These are phyloP conservation scores for Phyllostachys edulis DNA, from an alignment of 176 grass and related monocot species.

Conservation along the genomic window DNA sequence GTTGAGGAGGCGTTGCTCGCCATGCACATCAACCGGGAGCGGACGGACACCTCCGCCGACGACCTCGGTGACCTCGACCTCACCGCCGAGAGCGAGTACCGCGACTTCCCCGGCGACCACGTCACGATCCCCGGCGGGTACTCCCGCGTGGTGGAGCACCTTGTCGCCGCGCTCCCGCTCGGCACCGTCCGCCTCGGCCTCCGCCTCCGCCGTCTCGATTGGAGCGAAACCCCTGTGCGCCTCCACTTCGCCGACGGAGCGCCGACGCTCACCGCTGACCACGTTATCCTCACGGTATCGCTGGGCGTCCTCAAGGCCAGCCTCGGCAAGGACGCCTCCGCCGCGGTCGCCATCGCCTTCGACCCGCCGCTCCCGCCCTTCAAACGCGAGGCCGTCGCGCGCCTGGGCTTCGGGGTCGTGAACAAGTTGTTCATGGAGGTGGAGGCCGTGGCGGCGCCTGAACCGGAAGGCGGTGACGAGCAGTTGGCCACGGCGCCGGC, in stretches of 20 bases:
- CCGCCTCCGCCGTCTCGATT: conserved; percentile 55
- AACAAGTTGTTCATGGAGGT: conserved; percentile 84
- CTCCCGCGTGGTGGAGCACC: conserved; percentile 57
- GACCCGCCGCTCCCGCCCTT: conserved; percentile 67
- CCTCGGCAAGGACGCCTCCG: conserved; percentile 25
- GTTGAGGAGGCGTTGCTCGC: conserved; percentile 65
- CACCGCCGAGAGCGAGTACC: conserved; percentile 79
- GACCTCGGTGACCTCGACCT: conserved; percentile 70
- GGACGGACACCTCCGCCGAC: conserved; percentile 62
- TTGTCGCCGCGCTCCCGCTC: conserved; percentile 47
- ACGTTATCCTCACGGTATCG: conserved; percentile 78
- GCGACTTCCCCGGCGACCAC: conserved; percentile 80
- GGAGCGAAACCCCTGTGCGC: conserved; percentile 44
- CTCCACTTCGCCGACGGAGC: conserved; percentile 57
- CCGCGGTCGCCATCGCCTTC: conserved; percentile 46
- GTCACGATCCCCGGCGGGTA: conserved; percentile 78
- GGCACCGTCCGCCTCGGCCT: conserved; percentile 51
- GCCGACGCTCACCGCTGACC: conserved; percentile 42
- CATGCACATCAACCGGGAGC: conserved; percentile 66
- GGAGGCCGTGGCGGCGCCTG: conserved; percentile 8
- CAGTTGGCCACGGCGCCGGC: not conserved
- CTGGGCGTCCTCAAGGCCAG: conserved; percentile 84
- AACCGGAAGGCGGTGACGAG: not conserved
- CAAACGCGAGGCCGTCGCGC: conserved; percentile 61
- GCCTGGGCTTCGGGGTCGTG: conserved; percentile 75